Evolutionary conservation across 2,329 filamentous ascomycete genomes (phyloP).

Genomic region (Incumbomyces lentus): DNA sequence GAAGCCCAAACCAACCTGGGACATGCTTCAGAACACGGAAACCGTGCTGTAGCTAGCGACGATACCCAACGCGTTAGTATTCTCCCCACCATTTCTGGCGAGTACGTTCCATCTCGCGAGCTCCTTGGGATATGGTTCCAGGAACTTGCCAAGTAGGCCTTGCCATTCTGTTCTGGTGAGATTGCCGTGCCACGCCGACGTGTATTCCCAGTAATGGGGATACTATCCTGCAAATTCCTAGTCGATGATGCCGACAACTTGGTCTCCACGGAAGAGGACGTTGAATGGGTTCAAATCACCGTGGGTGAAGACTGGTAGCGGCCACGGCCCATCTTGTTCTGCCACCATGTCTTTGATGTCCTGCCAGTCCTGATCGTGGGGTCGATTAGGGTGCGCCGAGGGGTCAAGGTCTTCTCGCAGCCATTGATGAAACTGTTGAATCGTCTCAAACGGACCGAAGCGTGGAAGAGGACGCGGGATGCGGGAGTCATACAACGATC

Average conservation of each 20-base stretch:
- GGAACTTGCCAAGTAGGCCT: conserved; percentile 26
- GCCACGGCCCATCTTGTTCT: conserved; percentile 29
- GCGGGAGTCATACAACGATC: conserved; percentile 23
- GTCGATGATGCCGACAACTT: conserved; percentile 37
- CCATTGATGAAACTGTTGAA: conserved; percentile 27
- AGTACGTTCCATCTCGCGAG: conserved; percentile 31
- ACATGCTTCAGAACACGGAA: too few relatives aligned
- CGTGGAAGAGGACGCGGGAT: conserved; percentile 14
- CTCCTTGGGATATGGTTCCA: conserved; percentile 29
- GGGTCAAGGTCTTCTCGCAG: conserved; percentile 22
- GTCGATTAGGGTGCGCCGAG: conserved; percentile 12
- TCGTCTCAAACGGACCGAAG: conserved; percentile 27
- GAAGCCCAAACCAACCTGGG: too few relatives aligned
- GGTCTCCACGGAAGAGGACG: conserved; percentile 26
- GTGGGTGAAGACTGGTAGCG: conserved; percentile 30
- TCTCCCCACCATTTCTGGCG: conserved; percentile 31
- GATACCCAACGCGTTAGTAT: conserved; percentile 8
- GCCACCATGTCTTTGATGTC: conserved; percentile 27
- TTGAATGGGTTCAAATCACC: conserved; percentile 23
- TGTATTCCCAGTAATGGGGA: conserved; percentile 38
- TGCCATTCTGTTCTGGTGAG: conserved; percentile 23
- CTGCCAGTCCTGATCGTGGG: conserved; percentile 18
- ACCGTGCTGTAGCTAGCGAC: background rate
- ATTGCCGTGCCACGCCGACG: conserved; percentile 28
- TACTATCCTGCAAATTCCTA: conserved; percentile 38